Percentiles rank a stretch among this genome's conserved stretches.
Evolutionary conservation across 345 rosid species (phyloP).

Genomic region (Cardiospermum halicacabum): DNA sequence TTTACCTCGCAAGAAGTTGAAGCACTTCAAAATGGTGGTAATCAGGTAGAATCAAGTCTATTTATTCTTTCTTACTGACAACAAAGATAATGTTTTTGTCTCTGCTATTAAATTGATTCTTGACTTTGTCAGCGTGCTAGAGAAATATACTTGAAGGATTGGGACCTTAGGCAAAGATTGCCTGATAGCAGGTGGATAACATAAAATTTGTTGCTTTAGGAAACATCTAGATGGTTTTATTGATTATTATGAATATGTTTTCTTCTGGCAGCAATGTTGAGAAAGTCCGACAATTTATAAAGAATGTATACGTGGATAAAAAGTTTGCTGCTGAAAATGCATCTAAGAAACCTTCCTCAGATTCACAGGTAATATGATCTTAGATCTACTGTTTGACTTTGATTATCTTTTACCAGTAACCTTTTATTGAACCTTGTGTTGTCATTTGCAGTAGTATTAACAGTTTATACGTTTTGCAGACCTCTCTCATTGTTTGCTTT

Average conservation of each 20-base stretch:
- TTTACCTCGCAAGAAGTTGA: constrained; percentile 95
- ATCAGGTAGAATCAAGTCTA: constrained; percentile 57
- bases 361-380: constrained; percentile 52
- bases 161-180: constrained; percentile 85
- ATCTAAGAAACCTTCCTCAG: constrained; percentile 68
- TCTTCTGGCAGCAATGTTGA: constrained; percentile 58
- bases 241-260: constrained; percentile 13
- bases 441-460: no score
- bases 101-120: constrained; percentile 17
- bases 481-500: not conserved
- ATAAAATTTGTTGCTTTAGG: constrained; percentile 7
- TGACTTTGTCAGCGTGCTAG: constrained; percentile 73
- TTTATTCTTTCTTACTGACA: constrained; percentile 6
- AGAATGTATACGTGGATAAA: constrained; percentile 71
- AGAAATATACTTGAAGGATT: constrained; percentile 71
- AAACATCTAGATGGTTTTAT: constrained; percentile 1
- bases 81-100: constrained; percentile 12
- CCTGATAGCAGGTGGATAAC: constrained; percentile 74
- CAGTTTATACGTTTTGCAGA: no score
- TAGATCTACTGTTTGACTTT: not conserved
- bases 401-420: not conserved
- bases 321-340: constrained; percentile 66
- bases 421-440: not conserved
- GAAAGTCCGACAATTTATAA: constrained; percentile 83
- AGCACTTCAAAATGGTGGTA: constrained; percentile 93